Percentiles rank a stretch among this genome's conserved stretches.
These are phyloP conservation scores for Chenopodium suecicum DNA, from an alignment of 148 eudicot species.

Conservation along the genomic window DNA sequence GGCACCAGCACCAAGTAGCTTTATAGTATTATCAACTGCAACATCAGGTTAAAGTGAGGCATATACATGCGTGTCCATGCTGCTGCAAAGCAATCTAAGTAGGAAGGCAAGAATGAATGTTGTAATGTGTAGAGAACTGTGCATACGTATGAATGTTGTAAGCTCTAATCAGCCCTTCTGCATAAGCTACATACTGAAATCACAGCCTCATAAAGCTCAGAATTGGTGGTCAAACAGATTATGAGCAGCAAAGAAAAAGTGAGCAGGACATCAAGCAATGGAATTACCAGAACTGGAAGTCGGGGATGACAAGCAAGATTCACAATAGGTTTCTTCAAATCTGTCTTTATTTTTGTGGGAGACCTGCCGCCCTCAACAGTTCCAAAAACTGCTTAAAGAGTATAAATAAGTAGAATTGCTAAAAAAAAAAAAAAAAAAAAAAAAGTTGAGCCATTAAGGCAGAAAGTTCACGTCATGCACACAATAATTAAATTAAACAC, in stretches of 20 bases:
- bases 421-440: too few relatives aligned
- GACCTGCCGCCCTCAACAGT: slow-evolving; percentile 97
- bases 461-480: neutral
- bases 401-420: neutral
- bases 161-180: slow-evolving; percentile 92
- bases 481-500: neutral
- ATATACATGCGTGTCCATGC: slow-evolving; percentile 19
- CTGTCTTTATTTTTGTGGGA: slow-evolving; percentile 96
- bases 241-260: neutral
- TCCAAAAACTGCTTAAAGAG: slow-evolving; percentile 67
- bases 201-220: slow-evolving; percentile 23
- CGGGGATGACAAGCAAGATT: slow-evolving; percentile 99
- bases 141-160: slow-evolving; percentile 93
- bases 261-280: slow-evolving; percentile 1
- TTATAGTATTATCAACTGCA: slow-evolving; percentile 94
- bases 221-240: neutral
- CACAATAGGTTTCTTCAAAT: slow-evolving; percentile 93
- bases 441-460: neutral
- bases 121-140: slow-evolving; percentile 89
- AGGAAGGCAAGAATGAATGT: slow-evolving; percentile 36
- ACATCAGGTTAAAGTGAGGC: slow-evolving; percentile 21
- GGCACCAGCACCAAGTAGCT: slow-evolving; percentile 94
- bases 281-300: slow-evolving; percentile 79
- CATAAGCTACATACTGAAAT: slow-evolving; percentile 91
- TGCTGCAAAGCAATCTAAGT: slow-evolving; percentile 1